Percentiles rank a stretch among this genome's conserved stretches.
Conservation (phyloP, 208 protist species). For the Lotmaria passim region DNA sequence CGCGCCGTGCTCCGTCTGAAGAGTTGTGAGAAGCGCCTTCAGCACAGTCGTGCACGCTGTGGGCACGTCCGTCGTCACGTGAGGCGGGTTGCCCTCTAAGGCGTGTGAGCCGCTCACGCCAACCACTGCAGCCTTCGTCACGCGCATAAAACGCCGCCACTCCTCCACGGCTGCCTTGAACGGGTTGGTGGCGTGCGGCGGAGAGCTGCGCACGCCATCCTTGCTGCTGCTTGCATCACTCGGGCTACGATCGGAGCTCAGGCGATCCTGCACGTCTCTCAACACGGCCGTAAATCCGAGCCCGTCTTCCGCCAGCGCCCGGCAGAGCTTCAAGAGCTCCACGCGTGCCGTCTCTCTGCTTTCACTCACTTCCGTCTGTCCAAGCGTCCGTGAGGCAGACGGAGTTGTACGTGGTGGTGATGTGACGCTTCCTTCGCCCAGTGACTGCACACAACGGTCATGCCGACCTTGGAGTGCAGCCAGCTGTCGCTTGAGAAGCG, state of each 20-base stretch:
- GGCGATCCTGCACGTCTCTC: conserved; percentile 3
- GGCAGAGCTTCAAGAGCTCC: conserved; percentile 4
- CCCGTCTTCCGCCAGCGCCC: conserved; percentile 10
- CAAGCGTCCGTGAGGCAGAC: neutral
- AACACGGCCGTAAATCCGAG: conserved; percentile 20
- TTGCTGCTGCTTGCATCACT: neutral
- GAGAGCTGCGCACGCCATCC: neutral
- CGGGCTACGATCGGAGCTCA: neutral
- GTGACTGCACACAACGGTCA: neutral
- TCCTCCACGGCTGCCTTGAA: conserved; percentile 1
- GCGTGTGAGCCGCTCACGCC: too few species aligned
- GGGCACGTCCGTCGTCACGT: neutral
- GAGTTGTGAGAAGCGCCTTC: neutral
- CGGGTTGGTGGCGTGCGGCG: neutral
- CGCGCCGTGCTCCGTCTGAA: conserved; percentile 26
- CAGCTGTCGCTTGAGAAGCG: conserved; percentile 11
- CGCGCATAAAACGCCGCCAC: conserved; percentile 7
- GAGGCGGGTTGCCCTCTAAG: too few species aligned
- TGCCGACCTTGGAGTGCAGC: neutral
- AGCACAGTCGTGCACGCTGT: conserved; percentile 1
- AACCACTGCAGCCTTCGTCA: neutral
- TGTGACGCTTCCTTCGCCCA: neutral
- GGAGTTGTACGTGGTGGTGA: neutral
- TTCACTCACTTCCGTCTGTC: neutral
- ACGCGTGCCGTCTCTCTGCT: neutral